Percentiles rank a stretch among this genome's conserved stretches.
These are phyloP conservation scores for Phytophthora pini DNA, from an alignment of 352 stramenopile species.

Conservation along the genomic window DNA sequence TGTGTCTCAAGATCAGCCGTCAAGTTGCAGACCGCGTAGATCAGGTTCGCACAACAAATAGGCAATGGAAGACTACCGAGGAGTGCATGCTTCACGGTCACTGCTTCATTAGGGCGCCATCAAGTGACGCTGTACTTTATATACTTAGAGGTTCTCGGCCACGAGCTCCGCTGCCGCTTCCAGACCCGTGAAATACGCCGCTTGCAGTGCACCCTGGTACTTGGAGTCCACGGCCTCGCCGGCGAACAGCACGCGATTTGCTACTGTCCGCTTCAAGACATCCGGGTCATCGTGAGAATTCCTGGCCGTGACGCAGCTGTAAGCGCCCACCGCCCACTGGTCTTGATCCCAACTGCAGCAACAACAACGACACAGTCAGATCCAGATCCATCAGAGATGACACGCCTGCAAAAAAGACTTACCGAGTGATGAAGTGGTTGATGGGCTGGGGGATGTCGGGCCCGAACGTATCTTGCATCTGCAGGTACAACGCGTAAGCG, in stretches of 20 bases:
- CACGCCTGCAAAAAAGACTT: conserved; percentile 51
- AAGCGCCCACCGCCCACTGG: conserved; percentile 60
- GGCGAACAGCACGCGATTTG: conserved; percentile 62
- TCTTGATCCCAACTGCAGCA: conserved; percentile 72
- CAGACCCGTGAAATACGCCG: conserved; percentile 65
- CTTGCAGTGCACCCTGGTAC: conserved; percentile 76
- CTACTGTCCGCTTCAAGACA: conserved; percentile 52
- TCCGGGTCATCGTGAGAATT: conserved; percentile 67
- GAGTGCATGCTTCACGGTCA: too few species aligned
- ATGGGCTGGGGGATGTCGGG: conserved; percentile 42
- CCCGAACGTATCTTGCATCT: conserved; percentile 61
- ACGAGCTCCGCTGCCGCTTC: conserved; percentile 34
- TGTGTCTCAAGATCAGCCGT: conserved; percentile 29
- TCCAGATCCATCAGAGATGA: conserved; percentile 3
- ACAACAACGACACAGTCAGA: conserved; percentile 1
- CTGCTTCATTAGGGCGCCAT: not conserved
- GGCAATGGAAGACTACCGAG: too few species aligned
- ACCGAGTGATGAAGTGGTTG: conserved; percentile 65
- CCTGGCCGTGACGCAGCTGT: conserved; percentile 69
- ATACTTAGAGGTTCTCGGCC: conserved; percentile 18
- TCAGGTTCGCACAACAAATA: too few species aligned
- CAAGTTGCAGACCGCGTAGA: not conserved
- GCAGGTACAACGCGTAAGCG: conserved; percentile 49
- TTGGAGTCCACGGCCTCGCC: conserved; percentile 75
- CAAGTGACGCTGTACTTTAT: conserved; percentile 4